Conservation (phyloP, 2,329 filamentous ascomycete species). For the Calonectria fujianensis region DNA sequence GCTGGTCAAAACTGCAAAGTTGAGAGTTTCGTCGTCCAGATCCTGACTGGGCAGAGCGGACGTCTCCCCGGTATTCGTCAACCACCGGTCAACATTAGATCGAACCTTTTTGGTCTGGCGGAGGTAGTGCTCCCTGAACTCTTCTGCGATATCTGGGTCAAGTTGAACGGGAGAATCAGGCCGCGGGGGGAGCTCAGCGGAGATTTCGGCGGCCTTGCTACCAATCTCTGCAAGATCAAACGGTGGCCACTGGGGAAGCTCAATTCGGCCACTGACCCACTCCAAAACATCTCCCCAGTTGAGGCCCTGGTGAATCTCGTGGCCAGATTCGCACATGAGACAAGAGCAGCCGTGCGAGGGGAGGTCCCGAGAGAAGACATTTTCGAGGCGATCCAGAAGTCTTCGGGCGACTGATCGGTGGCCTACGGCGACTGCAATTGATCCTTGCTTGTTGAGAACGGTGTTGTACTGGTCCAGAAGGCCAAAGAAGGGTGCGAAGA, state of each 20-base stretch:
- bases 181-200: slow-evolving; percentile 76
- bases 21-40: slow-evolving; percentile 94
- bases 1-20: slow-evolving; percentile 94
- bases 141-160: slow-evolving; percentile 94
- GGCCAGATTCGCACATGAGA: slow-evolving; percentile 82
- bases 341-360: slow-evolving; percentile 90
- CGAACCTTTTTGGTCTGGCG: slow-evolving; percentile 95
- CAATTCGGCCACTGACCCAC: slow-evolving; percentile 90
- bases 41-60: slow-evolving; percentile 87
- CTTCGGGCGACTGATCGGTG: slow-evolving; percentile 95
- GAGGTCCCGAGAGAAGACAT: slow-evolving; percentile 94
- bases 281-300: slow-evolving; percentile 98
- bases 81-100: slow-evolving; percentile 92
- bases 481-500: slow-evolving; percentile 89
- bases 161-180: slow-evolving; percentile 82
- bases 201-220: slow-evolving; percentile 74
- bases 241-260: slow-evolving; percentile 91
- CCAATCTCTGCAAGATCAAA: slow-evolving; percentile 82
- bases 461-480: slow-evolving; percentile 90
- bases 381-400: slow-evolving; percentile 91
- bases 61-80: slow-evolving; percentile 85
- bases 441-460: slow-evolving; percentile 89
- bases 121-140: slow-evolving; percentile 94
- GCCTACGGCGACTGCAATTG: slow-evolving; percentile 94
- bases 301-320: slow-evolving; percentile 81